phyloP scores from a whole-genome alignment of 2,329 filamentous ascomycete genomes.

The Cladophialophora carrionii region DNA sequence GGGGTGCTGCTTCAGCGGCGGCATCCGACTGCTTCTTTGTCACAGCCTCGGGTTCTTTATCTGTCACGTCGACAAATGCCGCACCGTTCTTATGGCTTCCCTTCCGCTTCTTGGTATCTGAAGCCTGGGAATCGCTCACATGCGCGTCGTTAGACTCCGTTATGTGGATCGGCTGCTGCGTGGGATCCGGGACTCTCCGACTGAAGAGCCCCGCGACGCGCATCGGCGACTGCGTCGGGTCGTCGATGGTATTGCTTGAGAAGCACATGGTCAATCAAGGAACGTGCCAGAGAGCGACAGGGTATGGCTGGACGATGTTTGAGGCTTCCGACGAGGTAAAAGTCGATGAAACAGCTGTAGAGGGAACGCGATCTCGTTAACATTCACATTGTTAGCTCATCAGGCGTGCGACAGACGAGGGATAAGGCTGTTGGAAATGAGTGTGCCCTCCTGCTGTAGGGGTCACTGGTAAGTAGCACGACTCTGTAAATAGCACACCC shows the following conservation, averaged over 20 bases:
- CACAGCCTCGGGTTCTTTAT: conserved; percentile 5
- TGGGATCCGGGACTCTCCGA: conserved; percentile 23
- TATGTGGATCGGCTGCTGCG: conserved; percentile 31
- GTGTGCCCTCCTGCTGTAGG: neutral
- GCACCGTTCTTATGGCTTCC: conserved; percentile 8
- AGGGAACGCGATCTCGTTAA: neutral
- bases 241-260: conserved; percentile 15
- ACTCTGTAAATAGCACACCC: conserved; percentile 16
- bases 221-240: conserved; percentile 31
- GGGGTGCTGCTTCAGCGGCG: conserved; percentile 1
- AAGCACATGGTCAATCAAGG: conserved; percentile 27
- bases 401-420: neutral
- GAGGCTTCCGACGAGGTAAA: neutral
- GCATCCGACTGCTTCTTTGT: neutral
- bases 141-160: conserved; percentile 22
- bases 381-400: neutral
- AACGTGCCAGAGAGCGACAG: neutral
- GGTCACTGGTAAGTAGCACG: neutral
- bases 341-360: neutral
- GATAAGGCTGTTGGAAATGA: neutral
- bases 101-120: conserved; percentile 1
- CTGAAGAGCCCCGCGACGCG: conserved; percentile 4
- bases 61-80: conserved; percentile 10
- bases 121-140: neutral
- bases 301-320: neutral